phyloP scores from a whole-genome alignment of 257 asterid species.

The Galeopsis tetrahit region DNA sequence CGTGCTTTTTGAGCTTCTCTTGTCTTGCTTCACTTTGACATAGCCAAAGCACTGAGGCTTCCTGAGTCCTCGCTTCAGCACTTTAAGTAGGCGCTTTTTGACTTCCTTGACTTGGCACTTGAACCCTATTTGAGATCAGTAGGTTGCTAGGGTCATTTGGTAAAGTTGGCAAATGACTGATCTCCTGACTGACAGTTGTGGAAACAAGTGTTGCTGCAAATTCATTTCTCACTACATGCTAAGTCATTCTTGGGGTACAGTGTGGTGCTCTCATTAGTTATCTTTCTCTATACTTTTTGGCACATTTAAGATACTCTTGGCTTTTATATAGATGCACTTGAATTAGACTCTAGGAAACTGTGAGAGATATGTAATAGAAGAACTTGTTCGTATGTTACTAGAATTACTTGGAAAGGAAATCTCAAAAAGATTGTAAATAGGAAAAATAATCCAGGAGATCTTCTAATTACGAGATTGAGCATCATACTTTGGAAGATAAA shows the following conservation, averaged over 20 bases:
- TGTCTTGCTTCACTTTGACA: too few relatives aligned
- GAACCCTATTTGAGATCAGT: not conserved
- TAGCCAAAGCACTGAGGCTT: too few relatives aligned
- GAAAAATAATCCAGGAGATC: not conserved
- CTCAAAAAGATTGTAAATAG: slow-evolving; percentile 17
- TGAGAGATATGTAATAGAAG: slow-evolving; percentile 14
- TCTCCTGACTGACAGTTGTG: not conserved
- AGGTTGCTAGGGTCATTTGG: not conserved
- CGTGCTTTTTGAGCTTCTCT: too few relatives aligned
- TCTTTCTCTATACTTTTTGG: not conserved
- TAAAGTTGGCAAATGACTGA: not conserved
- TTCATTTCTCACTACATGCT: slow-evolving; percentile 13
- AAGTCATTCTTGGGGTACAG: slow-evolving; percentile 5
- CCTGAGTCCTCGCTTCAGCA: too few relatives aligned
- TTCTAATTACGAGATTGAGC: not conserved
- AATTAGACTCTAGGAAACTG: slow-evolving; percentile 13
- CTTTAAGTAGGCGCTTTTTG: too few relatives aligned
- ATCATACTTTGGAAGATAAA: slow-evolving; percentile 14
- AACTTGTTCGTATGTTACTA: slow-evolving; percentile 10
- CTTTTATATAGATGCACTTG: not conserved
- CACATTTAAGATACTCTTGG: slow-evolving; percentile 13
- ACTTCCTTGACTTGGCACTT: not conserved
- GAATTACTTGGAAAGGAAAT: not conserved
- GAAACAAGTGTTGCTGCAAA: not conserved
- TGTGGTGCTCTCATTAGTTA: not conserved